Evolutionary conservation across 495 filamentous ascomycete species (phyloP).

Genomic region (Chaetomium fimeti): DNA sequence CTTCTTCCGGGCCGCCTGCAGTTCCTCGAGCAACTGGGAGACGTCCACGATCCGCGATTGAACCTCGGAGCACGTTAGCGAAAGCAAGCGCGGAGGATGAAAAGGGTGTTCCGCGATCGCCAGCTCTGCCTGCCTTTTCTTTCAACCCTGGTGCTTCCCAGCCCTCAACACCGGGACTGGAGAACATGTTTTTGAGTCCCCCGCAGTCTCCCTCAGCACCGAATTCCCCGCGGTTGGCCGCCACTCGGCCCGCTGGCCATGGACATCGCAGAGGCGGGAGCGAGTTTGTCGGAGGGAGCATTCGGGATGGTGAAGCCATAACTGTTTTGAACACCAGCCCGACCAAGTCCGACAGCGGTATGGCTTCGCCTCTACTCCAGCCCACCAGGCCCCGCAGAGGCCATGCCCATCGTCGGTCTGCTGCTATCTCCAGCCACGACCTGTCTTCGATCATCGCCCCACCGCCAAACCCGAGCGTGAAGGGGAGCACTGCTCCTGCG

Average conservation of each 20-base stretch:
- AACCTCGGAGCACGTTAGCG: slow-evolving; percentile 30
- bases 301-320: slow-evolving; percentile 54
- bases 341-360: slow-evolving; percentile 58
- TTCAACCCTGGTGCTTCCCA: slow-evolving; percentile 59
- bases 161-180: slow-evolving; percentile 23
- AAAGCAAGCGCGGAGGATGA: slow-evolving; percentile 24
- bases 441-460: slow-evolving; percentile 66
- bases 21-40: slow-evolving; percentile 47
- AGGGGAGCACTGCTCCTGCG: slow-evolving; percentile 63
- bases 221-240: slow-evolving; percentile 43
- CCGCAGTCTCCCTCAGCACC: slow-evolving; percentile 42
- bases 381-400: slow-evolving; percentile 59
- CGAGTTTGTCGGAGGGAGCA: slow-evolving; percentile 76
- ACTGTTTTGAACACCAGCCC: slow-evolving; percentile 62
- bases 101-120: slow-evolving; percentile 34
- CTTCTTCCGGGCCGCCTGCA: slow-evolving; percentile 49
- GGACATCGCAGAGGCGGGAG: slow-evolving; percentile 70
- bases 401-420: slow-evolving; percentile 83
- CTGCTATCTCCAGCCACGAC: slow-evolving; percentile 82
- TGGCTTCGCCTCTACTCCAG: slow-evolving; percentile 50
- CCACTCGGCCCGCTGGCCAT: slow-evolving; percentile 49
- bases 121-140: slow-evolving; percentile 60
- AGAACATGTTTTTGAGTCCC: slow-evolving; percentile 43
- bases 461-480: slow-evolving; percentile 48
- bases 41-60: slow-evolving; percentile 50